phyloP scores from a whole-genome alignment of 768 basidiomycete species.

The Exidia glandulosa region DNA sequence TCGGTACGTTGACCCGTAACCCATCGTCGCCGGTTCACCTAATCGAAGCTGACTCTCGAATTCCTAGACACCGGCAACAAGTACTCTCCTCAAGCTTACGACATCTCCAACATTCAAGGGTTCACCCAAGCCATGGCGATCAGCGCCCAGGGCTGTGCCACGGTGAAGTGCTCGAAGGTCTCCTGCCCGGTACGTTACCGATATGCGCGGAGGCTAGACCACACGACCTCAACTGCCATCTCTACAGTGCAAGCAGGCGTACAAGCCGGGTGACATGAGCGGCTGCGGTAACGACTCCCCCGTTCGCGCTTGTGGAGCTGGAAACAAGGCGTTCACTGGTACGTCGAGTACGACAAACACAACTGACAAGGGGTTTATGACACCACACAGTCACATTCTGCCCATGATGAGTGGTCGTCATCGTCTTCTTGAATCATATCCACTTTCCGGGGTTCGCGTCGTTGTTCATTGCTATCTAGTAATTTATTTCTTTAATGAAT shows the following conservation, averaged over 20 bases:
- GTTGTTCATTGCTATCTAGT: too few species aligned
- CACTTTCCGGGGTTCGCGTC: too few species aligned
- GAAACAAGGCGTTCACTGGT: background rate
- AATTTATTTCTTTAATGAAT: too few species aligned
- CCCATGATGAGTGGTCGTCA: too few species aligned
- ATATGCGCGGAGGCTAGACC: background rate
- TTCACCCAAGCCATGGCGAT: constrained; percentile 30
- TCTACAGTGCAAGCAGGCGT: background rate
- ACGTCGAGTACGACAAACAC: background rate
- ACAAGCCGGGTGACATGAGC: background rate
- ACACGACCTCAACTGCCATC: background rate
- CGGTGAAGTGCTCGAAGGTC: constrained; percentile 23
- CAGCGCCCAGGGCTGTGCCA: constrained; percentile 26
- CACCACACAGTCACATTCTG: background rate
- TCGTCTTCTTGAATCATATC: too few species aligned
- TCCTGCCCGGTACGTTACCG: background rate
- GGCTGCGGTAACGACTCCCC: background rate
- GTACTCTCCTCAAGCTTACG: constrained; percentile 24
- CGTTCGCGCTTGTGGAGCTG: background rate
- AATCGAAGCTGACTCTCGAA: background rate
- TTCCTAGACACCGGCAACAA: constrained; percentile 10
- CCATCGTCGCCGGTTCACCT: background rate
- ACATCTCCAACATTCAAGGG: constrained; percentile 34
- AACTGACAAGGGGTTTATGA: too few species aligned
- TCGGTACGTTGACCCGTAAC: constrained; percentile 4